Base-by-base conservation (phyloP, 192 early-diverging fungal species). In the Podila verticillata region DNA sequence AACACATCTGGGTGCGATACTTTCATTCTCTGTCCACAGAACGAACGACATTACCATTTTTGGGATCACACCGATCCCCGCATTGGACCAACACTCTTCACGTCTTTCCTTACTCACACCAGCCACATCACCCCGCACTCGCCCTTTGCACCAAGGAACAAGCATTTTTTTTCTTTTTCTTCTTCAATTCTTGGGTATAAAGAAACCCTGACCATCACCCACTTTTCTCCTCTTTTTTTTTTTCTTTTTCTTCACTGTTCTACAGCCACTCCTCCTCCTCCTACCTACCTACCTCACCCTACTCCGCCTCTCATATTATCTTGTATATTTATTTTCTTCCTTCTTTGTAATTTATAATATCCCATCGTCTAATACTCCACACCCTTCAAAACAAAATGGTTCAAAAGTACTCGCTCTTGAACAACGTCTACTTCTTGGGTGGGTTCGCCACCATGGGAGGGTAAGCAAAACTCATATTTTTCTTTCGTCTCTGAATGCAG, bases 361-460 rank as follows among this genome's bases (percentile, higher is more conserved):
- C 31, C 49, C 24, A 39, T 74, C 58, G 57, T 57, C 19, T 63
- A 61, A 62, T 64, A 57, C 20, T 29, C 26, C 34, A n/a, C 51
- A 9, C 19, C 31, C 35, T 7, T 20, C 7, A 47, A 47, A 47
- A 47, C 15, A 49, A 7, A n/a, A 71, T 28, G 20, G 31, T 36
- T 39, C 47, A 34, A 35, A 65, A 70, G 57, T 77, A 71, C 58
- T 62, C 68, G 44, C 63, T 79, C 36, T 28, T 67, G 59, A 79
- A 69, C 68, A 79, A 79, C 54, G 75, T 79, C 69, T 79, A 79
- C 64, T 60, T 79, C 64, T 48, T 79, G 68, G 86, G 86, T 62
- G 71, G 70, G 0, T 88, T 85, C 68, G 87, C 84, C n/a, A 79
- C 87, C 64, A 81, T 88, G 82, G 87, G 80, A 63, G 75, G 75